A percentile compares a stretch with the other conserved stretches of the same genome.
These are phyloP conservation scores for Vitis hybrid DNA, from an alignment of 177 flowering plant species.

Conservation along the genomic window DNA sequence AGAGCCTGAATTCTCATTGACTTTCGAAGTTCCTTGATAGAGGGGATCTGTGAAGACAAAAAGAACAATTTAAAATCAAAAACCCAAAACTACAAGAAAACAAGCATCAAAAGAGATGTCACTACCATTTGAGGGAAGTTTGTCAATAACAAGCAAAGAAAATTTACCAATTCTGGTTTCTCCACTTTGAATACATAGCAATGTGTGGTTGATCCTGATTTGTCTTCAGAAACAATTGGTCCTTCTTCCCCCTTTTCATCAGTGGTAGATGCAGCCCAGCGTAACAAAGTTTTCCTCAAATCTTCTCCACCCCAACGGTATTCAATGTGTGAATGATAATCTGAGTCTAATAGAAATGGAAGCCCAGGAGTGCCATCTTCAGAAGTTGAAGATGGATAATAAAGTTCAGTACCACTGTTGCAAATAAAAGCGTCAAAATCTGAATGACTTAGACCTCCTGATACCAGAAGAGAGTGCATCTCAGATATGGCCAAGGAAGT, in stretches of 20 bases:
- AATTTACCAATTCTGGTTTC: constrained; percentile 22
- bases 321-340: constrained; percentile 39
- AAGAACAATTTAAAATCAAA: background rate
- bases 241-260: constrained; percentile 23
- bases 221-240: constrained; percentile 23
- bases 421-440: constrained; percentile 49
- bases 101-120: background rate
- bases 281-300: constrained; percentile 38
- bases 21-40: constrained; percentile 33
- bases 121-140: background rate
- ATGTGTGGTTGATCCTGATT: constrained; percentile 23
- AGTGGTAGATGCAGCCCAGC: constrained; percentile 30
- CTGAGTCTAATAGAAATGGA: constrained; percentile 22
- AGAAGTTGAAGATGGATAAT: constrained; percentile 26
- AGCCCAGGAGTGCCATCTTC: constrained; percentile 24
- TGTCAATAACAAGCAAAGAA: background rate
- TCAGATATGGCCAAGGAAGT: constrained; percentile 37
- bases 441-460: constrained; percentile 23
- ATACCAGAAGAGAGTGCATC: constrained; percentile 19
- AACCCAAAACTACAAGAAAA: background rate
- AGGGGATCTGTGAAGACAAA: constrained; percentile 24
- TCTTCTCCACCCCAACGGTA: constrained; percentile 45
- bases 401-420: constrained; percentile 45
- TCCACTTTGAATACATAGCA: constrained; percentile 33
- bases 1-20: constrained; percentile 39